phyloP scores from a whole-genome alignment of 176 grass and related monocot species.

The Zizania latifolia region DNA sequence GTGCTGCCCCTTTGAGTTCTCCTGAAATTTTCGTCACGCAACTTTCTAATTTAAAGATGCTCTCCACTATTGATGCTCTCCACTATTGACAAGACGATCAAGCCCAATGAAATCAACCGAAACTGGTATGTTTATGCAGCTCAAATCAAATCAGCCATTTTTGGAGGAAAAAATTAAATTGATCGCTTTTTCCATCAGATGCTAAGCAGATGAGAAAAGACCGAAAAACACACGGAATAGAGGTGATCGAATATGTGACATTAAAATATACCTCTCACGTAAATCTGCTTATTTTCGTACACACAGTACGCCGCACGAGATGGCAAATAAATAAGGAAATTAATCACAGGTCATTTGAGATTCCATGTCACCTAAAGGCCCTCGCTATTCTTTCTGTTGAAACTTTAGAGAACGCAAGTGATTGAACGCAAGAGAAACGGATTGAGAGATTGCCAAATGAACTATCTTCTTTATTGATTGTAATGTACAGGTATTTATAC shows the following conservation, averaged over 20 bases:
- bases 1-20: background rate
- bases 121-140: background rate
- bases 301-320: slow-evolving; percentile 21
- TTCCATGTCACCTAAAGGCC: slow-evolving; percentile 15
- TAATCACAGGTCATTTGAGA: background rate
- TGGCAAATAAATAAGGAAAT: slow-evolving; percentile 24
- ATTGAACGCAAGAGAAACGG: too few relatives aligned
- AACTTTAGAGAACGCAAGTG: too few relatives aligned
- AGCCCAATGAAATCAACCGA: background rate
- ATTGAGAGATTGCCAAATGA: too few relatives aligned
- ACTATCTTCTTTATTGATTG: too few relatives aligned
- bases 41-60: too few relatives aligned
- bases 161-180: background rate
- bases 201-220: too few relatives aligned
- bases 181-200: background rate
- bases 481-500: too few relatives aligned
- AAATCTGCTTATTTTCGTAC: slow-evolving; percentile 36
- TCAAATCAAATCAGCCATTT: background rate
- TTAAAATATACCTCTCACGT: slow-evolving; percentile 17
- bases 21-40: too few relatives aligned
- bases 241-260: background rate
- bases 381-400: slow-evolving; percentile 24
- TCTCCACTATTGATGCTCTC: background rate
- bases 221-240: background rate
- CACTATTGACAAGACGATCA: background rate